These are phyloP conservation scores for Marasmius tenuissimus DNA, from an alignment of 1,284 basidiomycete genomes.

Conservation along the genomic window DNA sequence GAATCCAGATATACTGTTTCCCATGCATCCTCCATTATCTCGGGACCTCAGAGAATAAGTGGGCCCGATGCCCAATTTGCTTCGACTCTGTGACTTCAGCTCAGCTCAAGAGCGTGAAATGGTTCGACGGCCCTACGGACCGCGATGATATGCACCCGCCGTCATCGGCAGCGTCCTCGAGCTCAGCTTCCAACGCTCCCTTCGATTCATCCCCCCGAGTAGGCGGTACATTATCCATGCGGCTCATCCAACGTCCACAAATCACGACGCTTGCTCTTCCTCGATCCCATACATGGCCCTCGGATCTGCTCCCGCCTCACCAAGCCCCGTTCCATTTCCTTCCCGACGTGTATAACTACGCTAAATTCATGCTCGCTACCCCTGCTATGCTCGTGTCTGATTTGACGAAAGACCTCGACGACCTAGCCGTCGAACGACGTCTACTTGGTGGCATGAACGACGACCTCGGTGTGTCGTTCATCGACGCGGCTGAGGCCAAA, in stretches of 20 bases:
- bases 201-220: conserved; percentile 41
- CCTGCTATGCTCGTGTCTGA: conserved; percentile 80
- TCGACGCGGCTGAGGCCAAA: conserved; percentile 77
- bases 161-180: conserved; percentile 41
- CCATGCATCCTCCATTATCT: conserved; percentile 94
- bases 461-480: conserved; percentile 76
- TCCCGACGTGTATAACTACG: conserved; percentile 86
- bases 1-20: conserved; percentile 78
- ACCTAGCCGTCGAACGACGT: conserved; percentile 69
- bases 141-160: conserved; percentile 40
- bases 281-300: conserved; percentile 91
- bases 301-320: conserved; percentile 86
- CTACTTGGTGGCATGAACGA: conserved; percentile 68
- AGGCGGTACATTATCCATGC: conserved; percentile 74
- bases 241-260: conserved; percentile 90
- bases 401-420: conserved; percentile 74
- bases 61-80: conserved; percentile 93
- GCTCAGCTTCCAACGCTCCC: conserved; percentile 24
- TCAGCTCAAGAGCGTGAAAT: conserved; percentile 92
- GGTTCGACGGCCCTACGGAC: conserved; percentile 56
- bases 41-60: conserved; percentile 81
- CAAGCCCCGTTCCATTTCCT: conserved; percentile 95
- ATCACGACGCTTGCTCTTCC: conserved; percentile 96
- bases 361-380: conserved; percentile 96
- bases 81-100: conserved; percentile 90